A percentile compares a stretch with the other conserved stretches of the same genome.
Conservation (phyloP, 2,329 filamentous ascomycete species). For the Xylariaceae sp. region DNA sequence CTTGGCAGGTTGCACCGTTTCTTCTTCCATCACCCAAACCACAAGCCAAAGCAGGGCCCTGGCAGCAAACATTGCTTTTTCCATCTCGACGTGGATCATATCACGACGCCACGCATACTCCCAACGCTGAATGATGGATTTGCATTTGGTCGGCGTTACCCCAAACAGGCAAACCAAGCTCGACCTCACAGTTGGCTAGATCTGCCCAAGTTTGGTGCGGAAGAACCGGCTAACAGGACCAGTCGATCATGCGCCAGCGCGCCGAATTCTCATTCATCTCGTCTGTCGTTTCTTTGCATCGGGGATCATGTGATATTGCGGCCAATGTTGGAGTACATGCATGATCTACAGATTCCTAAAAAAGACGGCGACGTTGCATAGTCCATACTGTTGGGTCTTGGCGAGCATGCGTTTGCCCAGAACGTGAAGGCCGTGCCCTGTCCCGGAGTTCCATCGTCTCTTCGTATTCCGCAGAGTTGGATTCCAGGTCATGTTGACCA, state of each 20-base stretch:
- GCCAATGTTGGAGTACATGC: slow-evolving; percentile 6
- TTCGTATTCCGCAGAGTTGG: not conserved
- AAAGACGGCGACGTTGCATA: slow-evolving; percentile 9
- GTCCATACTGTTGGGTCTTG: not conserved
- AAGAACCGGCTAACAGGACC: slow-evolving; percentile 4
- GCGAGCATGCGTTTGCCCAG: not conserved
- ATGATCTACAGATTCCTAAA: not conserved
- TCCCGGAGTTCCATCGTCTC: too few relatives aligned
- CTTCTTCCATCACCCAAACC: not conserved
- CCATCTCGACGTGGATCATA: slow-evolving; percentile 2
- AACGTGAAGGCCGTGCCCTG: not conserved
- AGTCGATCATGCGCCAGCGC: slow-evolving; percentile 9
- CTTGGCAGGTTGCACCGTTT: not conserved
- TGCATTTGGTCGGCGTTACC: not conserved
- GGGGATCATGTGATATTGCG: slow-evolving; percentile 12
- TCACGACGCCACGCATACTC: not conserved
- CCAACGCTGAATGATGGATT: not conserved
- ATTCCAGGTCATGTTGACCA: not conserved
- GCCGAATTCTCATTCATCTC: not conserved
- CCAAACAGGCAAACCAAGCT: not conserved
- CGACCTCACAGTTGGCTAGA: not conserved
- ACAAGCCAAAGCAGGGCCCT: not conserved
- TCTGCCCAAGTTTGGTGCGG: slow-evolving; percentile 5
- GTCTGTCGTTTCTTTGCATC: not conserved
- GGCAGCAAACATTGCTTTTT: slow-evolving; percentile 4